A percentile compares a stretch with the other conserved stretches of the same genome.
phyloP scores from a whole-genome alignment of 768 basidiomycete genomes.

The Amanita subjunquillea region DNA sequence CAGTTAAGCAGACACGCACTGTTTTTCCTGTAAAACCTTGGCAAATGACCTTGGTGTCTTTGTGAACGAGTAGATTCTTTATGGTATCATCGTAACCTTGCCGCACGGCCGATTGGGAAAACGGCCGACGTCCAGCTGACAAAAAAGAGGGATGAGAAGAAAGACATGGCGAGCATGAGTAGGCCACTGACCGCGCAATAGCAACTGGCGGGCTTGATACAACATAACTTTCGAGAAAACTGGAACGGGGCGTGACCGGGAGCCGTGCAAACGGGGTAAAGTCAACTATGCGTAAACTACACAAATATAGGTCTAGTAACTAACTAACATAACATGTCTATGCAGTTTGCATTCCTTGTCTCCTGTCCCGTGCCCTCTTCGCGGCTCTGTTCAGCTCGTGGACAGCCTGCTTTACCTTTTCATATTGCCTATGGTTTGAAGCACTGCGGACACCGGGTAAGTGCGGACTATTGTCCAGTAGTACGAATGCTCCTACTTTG shows the following conservation, averaged over 20 bases:
- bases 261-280: background rate
- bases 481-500: constrained; percentile 40
- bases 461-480: constrained; percentile 6
- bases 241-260: background rate
- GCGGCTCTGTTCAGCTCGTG: constrained; percentile 62
- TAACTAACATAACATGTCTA: constrained; percentile 6
- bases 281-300: background rate
- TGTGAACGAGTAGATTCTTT: constrained; percentile 84
- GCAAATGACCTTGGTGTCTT: constrained; percentile 89
- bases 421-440: constrained; percentile 52
- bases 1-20: constrained; percentile 30
- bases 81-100: constrained; percentile 83
- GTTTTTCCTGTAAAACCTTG: constrained; percentile 96
- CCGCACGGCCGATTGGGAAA: constrained; percentile 69
- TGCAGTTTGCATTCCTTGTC: constrained; percentile 30
- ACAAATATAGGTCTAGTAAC: background rate
- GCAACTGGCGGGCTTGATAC: constrained; percentile 48
- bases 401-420: constrained; percentile 78
- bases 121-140: constrained; percentile 63
- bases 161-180: background rate
- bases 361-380: constrained; percentile 62
- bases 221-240: constrained; percentile 32
- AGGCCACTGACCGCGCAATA: constrained; percentile 37
- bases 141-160: constrained; percentile 4
- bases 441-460: constrained; percentile 32